Evolutionary conservation across 495 filamentous ascomycete species (phyloP), one percentile per base, ranked within the genome.

Genomic region (Tuber borchii): DNA sequence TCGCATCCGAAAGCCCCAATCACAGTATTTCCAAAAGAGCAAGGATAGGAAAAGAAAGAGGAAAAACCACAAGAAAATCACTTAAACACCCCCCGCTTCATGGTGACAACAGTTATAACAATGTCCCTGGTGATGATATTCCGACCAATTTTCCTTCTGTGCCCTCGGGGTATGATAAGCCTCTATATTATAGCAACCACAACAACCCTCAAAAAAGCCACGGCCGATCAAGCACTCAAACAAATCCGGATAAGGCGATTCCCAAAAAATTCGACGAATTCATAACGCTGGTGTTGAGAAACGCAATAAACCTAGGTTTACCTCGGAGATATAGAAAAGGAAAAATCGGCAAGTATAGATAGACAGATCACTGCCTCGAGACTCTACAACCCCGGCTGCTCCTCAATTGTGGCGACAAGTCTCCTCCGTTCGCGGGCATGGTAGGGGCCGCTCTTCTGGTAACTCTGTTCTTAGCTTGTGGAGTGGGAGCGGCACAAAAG

Each of bases 401-500:
- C 56, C 56, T 65, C 26, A 14, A 65, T 65, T 34, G 56, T 26
- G 56, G 56, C 8, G 56, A 65, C 14, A 26, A 31, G 31, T 65
- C 56, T 34, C 26, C 26, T 65, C 31, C 56, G 26, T 65, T 31
- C 56, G 26, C 56, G 26, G 56, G 26, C 14, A 3, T 34, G 4
- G 26, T 65, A 26, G 56, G 56, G 34, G 56, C 56, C 56, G 26
- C 26, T 65, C 56, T 65, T 65, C 56, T 65, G 4, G 56, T 2
- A 26, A 26, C 19, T 65, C 56, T 34, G 14, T 61, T 72, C 43
- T 72, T 73, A 22, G 56, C 42, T 42, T 76, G 73, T 26, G 69
- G 39, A 22, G 68, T 48, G 40, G 70, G 73, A 20, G 71, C 71
- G n/a, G 40, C 46, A 40, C 81, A 83, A 51, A 83, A 83, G 61